A percentile compares a stretch with the other conserved stretches of the same genome.
phyloP scores from a whole-genome alignment of 108 stramenopile species.

The Halocafeteria seosinensis region DNA sequence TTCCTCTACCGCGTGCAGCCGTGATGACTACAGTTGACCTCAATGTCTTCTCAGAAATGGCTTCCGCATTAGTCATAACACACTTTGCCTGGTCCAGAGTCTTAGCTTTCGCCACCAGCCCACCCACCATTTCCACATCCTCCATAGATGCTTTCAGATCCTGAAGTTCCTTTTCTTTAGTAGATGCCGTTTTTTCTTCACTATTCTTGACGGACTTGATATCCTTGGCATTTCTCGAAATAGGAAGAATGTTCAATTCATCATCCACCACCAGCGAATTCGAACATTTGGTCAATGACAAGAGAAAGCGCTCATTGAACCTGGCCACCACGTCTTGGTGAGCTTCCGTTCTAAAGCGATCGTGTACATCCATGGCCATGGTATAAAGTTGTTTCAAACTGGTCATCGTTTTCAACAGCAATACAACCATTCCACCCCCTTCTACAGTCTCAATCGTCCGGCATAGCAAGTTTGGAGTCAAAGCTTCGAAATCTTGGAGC shows the following conservation, averaged over 20 bases:
- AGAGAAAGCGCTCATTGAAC: conserved; percentile 96
- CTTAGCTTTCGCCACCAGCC: conserved; percentile 65
- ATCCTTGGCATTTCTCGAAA: conserved; percentile 35
- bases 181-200: conserved; percentile 4
- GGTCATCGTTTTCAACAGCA: conserved; percentile 71
- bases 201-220: conserved; percentile 25
- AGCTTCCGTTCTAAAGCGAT: conserved; percentile 68
- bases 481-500: conserved; percentile 91
- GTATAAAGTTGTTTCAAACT: conserved; percentile 85
- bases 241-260: conserved; percentile 88
- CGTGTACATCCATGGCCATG: conserved; percentile 96
- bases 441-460: conserved; percentile 91
- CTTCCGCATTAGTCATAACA: conserved; percentile 74
- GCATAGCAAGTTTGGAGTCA: conserved; percentile 93
- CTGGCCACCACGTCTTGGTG: conserved; percentile 66
- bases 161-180: conserved; percentile 30
- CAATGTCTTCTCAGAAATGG: conserved; percentile 56
- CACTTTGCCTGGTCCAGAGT: conserved; percentile 89
- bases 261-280: conserved; percentile 89
- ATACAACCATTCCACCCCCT: conserved; percentile 87
- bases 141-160: conserved; percentile 61
- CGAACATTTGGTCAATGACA: conserved; percentile 63
- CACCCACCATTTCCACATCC: conserved; percentile 79
- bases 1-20: conserved; percentile 79
- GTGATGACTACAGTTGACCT: conserved; percentile 29